phyloP scores from a whole-genome alignment of 1,139 yeast genomes.

The Zygosaccharomyces sapae region DNA sequence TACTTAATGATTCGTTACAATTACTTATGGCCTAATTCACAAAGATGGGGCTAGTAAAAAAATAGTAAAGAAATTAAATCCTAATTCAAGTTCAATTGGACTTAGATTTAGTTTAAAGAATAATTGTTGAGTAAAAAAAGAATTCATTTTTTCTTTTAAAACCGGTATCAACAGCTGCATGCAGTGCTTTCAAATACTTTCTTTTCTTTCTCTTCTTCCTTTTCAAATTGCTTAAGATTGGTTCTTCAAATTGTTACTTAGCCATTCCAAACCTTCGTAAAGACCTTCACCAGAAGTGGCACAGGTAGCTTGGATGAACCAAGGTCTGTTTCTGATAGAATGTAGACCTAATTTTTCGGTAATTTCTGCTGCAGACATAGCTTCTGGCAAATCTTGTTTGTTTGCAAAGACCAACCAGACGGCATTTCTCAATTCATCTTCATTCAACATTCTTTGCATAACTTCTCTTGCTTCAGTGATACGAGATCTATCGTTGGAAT shows the following conservation, averaged over 20 bases:
- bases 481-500: slow-evolving; percentile 92
- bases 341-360: slow-evolving; percentile 81
- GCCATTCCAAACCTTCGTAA: slow-evolving; percentile 90
- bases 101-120: not conserved
- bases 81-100: not conserved
- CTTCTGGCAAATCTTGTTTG: slow-evolving; percentile 91
- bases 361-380: slow-evolving; percentile 87
- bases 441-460: slow-evolving; percentile 89
- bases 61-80: not conserved
- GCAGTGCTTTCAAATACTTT: not conserved
- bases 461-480: slow-evolving; percentile 90
- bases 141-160: not conserved
- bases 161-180: not conserved
- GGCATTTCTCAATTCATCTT: slow-evolving; percentile 89
- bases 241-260: slow-evolving; percentile 76
- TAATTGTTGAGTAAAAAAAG: not conserved
- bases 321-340: slow-evolving; percentile 80
- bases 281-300: slow-evolving; percentile 91
- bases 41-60: slow-evolving; percentile 4
- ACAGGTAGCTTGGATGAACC: slow-evolving; percentile 87
- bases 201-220: slow-evolving; percentile 5
- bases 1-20: slow-evolving; percentile 5
- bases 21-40: slow-evolving; percentile 7
- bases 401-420: slow-evolving; percentile 83
- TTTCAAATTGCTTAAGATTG: slow-evolving; percentile 26